Evolutionary conservation across 78 protist genomes (phyloP).

Genomic region (Planoprotostelium fungivorum): DNA sequence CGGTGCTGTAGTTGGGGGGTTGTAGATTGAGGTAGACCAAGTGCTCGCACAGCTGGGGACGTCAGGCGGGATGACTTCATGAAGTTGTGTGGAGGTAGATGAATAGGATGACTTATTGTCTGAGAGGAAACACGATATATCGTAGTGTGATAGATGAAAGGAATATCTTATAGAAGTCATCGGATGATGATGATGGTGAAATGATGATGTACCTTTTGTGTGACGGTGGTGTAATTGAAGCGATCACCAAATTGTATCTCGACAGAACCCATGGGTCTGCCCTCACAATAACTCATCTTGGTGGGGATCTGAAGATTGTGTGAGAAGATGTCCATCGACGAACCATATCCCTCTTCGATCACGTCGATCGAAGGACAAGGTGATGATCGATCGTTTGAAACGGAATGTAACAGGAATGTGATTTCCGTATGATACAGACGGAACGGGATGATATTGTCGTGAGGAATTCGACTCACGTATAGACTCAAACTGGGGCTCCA

Average conservation of each 20-base stretch:
- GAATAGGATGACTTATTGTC: too few relatives aligned
- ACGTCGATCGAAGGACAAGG: too few relatives aligned
- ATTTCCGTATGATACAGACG: too few relatives aligned
- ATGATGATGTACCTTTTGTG: not conserved
- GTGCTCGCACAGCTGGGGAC: not conserved
- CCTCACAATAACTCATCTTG: not conserved
- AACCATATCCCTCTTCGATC: too few relatives aligned
- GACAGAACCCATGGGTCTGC: not conserved
- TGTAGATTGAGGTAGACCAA: not conserved
- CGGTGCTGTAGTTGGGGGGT: not conserved
- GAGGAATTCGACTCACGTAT: not conserved
- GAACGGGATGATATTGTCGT: too few relatives aligned
- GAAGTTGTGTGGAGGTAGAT: too few relatives aligned
- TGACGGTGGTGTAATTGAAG: not conserved
- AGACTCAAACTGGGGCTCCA: not conserved
- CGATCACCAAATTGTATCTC: not conserved
- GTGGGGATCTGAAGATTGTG: not conserved
- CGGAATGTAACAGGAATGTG: too few relatives aligned
- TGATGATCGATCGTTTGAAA: too few relatives aligned
- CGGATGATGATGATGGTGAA: not conserved
- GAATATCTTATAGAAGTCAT: not conserved
- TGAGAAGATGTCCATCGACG: too few relatives aligned
- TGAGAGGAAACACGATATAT: too few relatives aligned
- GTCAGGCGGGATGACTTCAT: too few relatives aligned
- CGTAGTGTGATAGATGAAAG: too few relatives aligned